Percentiles rank a stretch among this genome's conserved stretches.
phyloP scores from a whole-genome alignment of 2,329 filamentous ascomycete genomes.

The Arachnopeziza araneosa region DNA sequence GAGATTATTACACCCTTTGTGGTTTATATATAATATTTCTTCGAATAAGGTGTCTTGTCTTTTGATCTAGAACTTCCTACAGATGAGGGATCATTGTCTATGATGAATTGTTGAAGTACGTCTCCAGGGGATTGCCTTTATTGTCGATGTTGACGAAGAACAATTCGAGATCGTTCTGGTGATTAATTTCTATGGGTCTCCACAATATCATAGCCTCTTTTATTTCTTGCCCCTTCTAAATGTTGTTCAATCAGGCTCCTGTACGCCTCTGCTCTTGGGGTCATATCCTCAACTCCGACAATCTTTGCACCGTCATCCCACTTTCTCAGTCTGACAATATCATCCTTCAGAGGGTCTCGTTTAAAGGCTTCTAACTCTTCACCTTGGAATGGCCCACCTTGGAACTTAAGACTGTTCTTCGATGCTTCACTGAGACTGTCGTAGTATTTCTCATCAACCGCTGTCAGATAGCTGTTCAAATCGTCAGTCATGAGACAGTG shows the following conservation, averaged over 20 bases:
- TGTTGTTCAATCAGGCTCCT: conserved; percentile 26
- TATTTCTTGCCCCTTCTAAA: conserved; percentile 9
- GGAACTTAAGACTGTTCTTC: conserved; percentile 34
- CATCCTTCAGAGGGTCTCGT: conserved; percentile 30
- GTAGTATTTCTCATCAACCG: conserved; percentile 31
- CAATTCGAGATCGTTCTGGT: too few relatives aligned
- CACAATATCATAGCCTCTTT: too few relatives aligned
- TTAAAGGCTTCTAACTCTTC: conserved; percentile 29
- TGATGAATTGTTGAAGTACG: too few relatives aligned
- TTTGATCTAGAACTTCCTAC: too few relatives aligned
- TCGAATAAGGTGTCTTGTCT: too few relatives aligned
- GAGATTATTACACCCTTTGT: too few relatives aligned
- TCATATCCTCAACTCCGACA: conserved; percentile 18
- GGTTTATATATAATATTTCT: too few relatives aligned
- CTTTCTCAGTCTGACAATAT: conserved; percentile 33
- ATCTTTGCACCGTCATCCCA: conserved; percentile 37
- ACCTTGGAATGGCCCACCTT: conserved; percentile 33
- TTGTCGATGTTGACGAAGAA: too few relatives aligned
- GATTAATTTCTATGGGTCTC: too few relatives aligned
- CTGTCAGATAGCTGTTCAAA: conserved; percentile 33
- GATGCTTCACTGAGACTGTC: conserved; percentile 33
- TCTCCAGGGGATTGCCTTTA: too few relatives aligned
- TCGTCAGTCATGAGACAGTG: neutral
- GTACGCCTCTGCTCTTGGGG: conserved; percentile 27
- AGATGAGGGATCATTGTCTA: too few relatives aligned